Evolutionary conservation across 257 asterid species (phyloP), one percentile per base, ranked within the genome.

Genomic region (Leptodermis oblonga): DNA sequence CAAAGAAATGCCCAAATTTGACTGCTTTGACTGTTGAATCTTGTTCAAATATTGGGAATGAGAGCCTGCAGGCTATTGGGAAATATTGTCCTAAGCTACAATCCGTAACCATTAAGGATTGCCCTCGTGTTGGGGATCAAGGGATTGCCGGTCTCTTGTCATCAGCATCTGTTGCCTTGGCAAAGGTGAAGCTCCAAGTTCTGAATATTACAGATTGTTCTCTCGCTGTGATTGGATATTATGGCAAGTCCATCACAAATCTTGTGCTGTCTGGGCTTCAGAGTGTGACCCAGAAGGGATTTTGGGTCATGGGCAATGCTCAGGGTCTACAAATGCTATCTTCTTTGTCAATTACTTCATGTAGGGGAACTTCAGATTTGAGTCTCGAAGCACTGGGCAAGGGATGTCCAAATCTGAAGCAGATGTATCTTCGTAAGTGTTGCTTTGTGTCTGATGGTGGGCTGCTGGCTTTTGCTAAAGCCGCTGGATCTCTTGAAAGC

Each of bases 221-320:
- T 10, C 88, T 90, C 28, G 99, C 96, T 42, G 85, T 89, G 4
- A 77, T 93, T 5, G 99, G 99, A 23, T 93, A 85, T 66, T 93
- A 83, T 3, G 97, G 99, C 22, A 87, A 80, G 79, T 74, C 85
- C 34, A 79, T 94, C 58, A 79, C 87, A 11, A 78, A 65, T 80
- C 96, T 94, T 45, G 83, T 81, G 12, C 85, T 94, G 3, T 31
- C 77, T 1, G 85, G 85, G 34, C 97, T 94, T 79, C 88, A 76
- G 22, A 87, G 82, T 5, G 96, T 94, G 18, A 90, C 85, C 82
- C 88, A 91, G 76, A 87, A 81, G 78, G 96, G 99, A 6, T 89
- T 94, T 77, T 94, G 97, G 99, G 96, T 84, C 61, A 94, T 94
- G 99, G 96, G 88, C 17, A 86, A 76, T 26, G 90, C 96, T 30